Evolutionary conservation across 139 green algal genomes (phyloP).

Genomic region (Pleodorina starrii): DNA sequence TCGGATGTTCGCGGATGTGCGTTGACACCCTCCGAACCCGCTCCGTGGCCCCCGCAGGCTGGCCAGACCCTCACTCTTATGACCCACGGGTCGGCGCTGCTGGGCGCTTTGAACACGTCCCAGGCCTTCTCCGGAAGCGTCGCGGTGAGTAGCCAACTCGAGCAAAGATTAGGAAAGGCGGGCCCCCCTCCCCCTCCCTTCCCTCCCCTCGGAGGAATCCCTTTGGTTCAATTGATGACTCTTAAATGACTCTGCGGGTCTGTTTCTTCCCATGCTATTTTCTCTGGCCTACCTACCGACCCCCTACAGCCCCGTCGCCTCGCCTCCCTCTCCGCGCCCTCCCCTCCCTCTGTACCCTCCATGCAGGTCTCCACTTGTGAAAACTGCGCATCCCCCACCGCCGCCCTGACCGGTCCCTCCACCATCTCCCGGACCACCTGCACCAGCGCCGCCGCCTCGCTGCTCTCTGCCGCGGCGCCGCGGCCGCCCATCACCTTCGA

Average conservation of each 20-base stretch:
- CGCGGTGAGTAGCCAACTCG: neutral
- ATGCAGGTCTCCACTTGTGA: neutral
- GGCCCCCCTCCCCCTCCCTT: neutral
- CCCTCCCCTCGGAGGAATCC: no score
- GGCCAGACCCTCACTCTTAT: neutral
- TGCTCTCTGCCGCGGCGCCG: neutral
- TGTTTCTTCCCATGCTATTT: no score
- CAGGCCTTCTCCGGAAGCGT: neutral
- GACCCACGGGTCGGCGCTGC: neutral
- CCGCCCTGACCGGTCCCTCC: neutral
- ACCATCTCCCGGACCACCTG: conserved; percentile 6
- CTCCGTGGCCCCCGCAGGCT: no score
- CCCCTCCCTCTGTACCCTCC: neutral
- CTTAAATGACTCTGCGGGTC: no score
- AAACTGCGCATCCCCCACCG: neutral
- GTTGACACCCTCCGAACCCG: no score
- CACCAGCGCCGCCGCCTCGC: neutral
- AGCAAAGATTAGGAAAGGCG: neutral
- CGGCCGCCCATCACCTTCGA: conserved; percentile 2
- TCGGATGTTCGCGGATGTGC: no score
- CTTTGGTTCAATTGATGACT: no score
- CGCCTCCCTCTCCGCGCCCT: neutral
- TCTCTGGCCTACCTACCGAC: no score
- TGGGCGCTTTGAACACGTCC: neutral
- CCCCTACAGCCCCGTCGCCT: neutral